Conservation (phyloP, 495 filamentous ascomycete genomes). For the Aspergillus wentii region DNA sequence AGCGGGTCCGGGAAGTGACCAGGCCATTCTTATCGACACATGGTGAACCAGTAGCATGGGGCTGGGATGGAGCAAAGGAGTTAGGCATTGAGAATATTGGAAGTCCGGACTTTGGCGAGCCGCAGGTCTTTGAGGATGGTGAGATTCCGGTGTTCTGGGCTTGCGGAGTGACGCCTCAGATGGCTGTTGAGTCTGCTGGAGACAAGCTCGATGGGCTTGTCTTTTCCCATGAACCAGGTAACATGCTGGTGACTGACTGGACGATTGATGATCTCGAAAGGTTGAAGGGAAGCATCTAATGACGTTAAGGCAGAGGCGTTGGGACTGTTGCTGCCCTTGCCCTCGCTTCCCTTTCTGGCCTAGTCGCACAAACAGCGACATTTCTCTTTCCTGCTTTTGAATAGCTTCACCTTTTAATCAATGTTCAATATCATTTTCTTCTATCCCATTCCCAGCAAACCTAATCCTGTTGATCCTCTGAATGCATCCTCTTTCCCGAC, state of each 20-base stretch:
- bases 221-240: slow-evolving; percentile 50
- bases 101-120: slow-evolving; percentile 42
- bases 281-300: slow-evolving; percentile 8
- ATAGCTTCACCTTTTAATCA: too few species aligned
- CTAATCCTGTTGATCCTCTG: too few species aligned
- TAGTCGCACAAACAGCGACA: too few species aligned
- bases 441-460: too few species aligned
- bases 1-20: slow-evolving; percentile 43
- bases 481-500: too few species aligned
- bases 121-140: slow-evolving; percentile 27
- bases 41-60: slow-evolving; percentile 57
- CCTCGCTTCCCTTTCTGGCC: too few species aligned
- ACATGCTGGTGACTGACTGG: slow-evolving; percentile 52
- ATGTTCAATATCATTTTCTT: too few species aligned
- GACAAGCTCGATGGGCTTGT: slow-evolving; percentile 39
- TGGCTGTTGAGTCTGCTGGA: slow-evolving; percentile 45
- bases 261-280: slow-evolving; percentile 12
- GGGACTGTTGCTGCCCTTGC: too few species aligned
- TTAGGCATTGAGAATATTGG: slow-evolving; percentile 43
- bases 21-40: slow-evolving; percentile 41
- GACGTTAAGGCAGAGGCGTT: too few species aligned
- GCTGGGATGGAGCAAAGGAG: slow-evolving; percentile 44
- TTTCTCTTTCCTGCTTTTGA: too few species aligned
- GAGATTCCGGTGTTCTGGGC: slow-evolving; percentile 52
- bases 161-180: slow-evolving; percentile 55